Base-by-base conservation (phyloP, 1,284 basidiomycete species). In the Melampsora americana region DNA sequence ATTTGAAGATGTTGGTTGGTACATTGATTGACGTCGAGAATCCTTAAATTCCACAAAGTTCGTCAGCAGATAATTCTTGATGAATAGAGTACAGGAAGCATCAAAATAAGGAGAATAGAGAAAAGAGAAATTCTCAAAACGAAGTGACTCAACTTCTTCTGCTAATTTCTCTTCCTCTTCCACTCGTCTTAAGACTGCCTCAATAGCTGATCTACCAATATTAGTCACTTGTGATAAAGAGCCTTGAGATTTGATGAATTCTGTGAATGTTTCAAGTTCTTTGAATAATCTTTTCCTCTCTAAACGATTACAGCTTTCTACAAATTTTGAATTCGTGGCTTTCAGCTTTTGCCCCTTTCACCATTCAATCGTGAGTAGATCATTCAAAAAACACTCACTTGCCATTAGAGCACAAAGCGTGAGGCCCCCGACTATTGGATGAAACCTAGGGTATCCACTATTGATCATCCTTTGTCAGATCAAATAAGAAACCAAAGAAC, bases 371-470 rank as follows among this genome's bases (percentile, higher is more conserved):
- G 12, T 44, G 42, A 14, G 42, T 44, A 44, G 12, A 14, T 11
- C 16, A 44, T 39, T 0, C 44, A 35, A 44, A 20, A n/a, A 56
- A 23, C 16, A 16, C 66, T 76, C 2, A 76, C 73, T 76, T 28
- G 66, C 66, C 73, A 76, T 76, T 14, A 76, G 60, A 44, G 73
- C 73, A 20, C 66, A 76, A 53, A 76, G 66, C 16, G 66, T 69
- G 9, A 76, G 46, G 4, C 66, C 73, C 20, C 73, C 73, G 9
- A 76, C 73, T 5, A 76, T 69, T 26, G 73, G 73, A 23, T 76
- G 73, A 64, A 76, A 76, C 32, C 73, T 53, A 32, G 73, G 73
- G 32, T 76, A 76, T 44, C 73, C 73, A 64, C 73, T 76, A 59
- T 23, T 1, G n/a, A 59, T 23, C 3, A 42, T 65, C 61, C 28